Evolutionary conservation across 371 early-diverging fungal species (phyloP).

Genomic region (Actinomortierella ambigua): DNA sequence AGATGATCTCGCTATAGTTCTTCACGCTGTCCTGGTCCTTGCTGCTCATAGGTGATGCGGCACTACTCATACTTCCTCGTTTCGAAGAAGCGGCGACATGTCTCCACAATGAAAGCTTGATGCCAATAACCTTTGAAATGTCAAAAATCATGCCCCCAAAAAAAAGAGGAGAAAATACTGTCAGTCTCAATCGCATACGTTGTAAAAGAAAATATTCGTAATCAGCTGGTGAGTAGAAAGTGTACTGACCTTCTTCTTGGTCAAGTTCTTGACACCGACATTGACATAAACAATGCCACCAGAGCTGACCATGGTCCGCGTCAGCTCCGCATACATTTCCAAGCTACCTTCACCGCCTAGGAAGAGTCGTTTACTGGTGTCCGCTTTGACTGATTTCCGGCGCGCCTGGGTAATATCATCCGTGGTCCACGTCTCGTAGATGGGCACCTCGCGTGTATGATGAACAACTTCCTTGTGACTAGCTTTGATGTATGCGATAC

Average conservation of each 20-base stretch:
- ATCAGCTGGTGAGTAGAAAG: neutral
- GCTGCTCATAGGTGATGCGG: neutral
- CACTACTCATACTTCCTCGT: constrained; percentile 7
- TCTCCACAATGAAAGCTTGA: constrained; percentile 37
- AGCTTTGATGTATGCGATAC: constrained; percentile 30
- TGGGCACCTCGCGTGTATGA: constrained; percentile 31
- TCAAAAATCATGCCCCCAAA: too few relatives aligned
- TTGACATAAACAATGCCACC: constrained; percentile 45
- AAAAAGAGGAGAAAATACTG: neutral
- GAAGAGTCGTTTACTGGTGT: constrained; percentile 42
- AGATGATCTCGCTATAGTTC: constrained; percentile 41
- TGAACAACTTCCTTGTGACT: constrained; percentile 38
- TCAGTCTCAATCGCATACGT: too few relatives aligned
- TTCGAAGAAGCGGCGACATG: constrained; percentile 16
- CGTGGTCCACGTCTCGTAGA: constrained; percentile 47
- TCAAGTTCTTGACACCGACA: constrained; percentile 39
- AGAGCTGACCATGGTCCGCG: constrained; percentile 43
- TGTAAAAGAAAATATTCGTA: too few relatives aligned
- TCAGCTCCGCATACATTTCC: constrained; percentile 40
- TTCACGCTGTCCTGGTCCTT: constrained; percentile 37
- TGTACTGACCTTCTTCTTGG: constrained; percentile 34
- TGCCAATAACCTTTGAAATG: constrained; percentile 25
- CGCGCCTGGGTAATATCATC: constrained; percentile 40
- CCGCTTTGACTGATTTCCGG: constrained; percentile 33
- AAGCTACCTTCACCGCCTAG: constrained; percentile 46